Evolutionary conservation across 441 rosid genomes (phyloP), one percentile per base, ranked within the genome.

Genomic region (Mallotus japonicus): DNA sequence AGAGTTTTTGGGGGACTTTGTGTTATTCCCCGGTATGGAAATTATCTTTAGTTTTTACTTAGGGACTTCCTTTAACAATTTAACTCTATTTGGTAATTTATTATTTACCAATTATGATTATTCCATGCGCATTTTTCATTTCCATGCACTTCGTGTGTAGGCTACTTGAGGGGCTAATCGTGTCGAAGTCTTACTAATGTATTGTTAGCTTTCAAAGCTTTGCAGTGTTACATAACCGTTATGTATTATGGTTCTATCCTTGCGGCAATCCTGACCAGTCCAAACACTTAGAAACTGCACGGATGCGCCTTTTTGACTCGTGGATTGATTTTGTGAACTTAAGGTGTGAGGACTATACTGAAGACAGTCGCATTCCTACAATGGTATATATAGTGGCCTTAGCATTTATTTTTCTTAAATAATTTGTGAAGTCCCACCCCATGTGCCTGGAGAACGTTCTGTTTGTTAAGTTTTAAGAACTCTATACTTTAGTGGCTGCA

Each of bases 241-340:
- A 8, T 72, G 24, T 65, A 5, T 58, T 73, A 56, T 70, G 62
- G 37, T n/a, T n/a, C 46, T 67, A 22, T 40, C 71, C 69, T 82
- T 87, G 77, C 89, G 92, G 98, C 76, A 95, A 95, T 74, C 99
- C 98, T 74, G 92, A 92, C 44, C 97, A 95, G 79, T 95, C 99
- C 57, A 95, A 92, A 83, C 99, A 92, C 84, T 87, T 95, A 64
- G 98, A 95, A 79, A 95, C 99, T 5, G 98, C 96, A 47, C 91
- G 89, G 86, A 82, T 95, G 90, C 90, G 93, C 15, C 85, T 95
- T 67, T 86, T 87, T 84, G 91, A 88, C 79, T 76, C 86, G 7
- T 92, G 97, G 99, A 92, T 95, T 74, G 98, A 95, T 86, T 92
- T 92, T 87, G 98, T 92, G 3, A 95, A 95, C 86, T 84, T 92